phyloP scores from a whole-genome alignment of 1,284 basidiomycete genomes.

The Gastroboletus turbinatus region DNA sequence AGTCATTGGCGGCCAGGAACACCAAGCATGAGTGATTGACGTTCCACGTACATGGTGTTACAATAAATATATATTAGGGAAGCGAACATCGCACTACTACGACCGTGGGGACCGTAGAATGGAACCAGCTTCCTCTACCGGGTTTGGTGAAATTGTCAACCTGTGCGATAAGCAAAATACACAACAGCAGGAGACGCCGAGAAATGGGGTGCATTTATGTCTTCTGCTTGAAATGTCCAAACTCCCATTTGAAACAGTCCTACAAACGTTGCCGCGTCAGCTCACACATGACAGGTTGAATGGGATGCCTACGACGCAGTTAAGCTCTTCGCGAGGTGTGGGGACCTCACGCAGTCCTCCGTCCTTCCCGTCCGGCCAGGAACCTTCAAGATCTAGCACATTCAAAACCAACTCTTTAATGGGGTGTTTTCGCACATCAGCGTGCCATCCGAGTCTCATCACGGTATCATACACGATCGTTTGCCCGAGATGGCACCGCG shows the following conservation, averaged over 20 bases:
- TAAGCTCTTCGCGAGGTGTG: conserved; percentile 47
- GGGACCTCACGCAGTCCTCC: conserved; percentile 47
- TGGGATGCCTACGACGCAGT: conserved; percentile 54
- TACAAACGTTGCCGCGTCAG: conserved; percentile 29
- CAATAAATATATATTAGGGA: conserved; percentile 4
- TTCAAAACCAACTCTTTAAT: conserved; percentile 79
- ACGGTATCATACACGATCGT: conserved; percentile 85
- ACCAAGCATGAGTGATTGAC: conserved; percentile 10
- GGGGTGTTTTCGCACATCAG: conserved; percentile 79
- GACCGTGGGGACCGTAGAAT: neutral
- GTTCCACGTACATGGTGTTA: neutral
- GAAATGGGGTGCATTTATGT: neutral
- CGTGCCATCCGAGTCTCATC: conserved; percentile 78
- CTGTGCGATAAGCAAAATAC: conserved; percentile 1
- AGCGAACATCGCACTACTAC: neutral
- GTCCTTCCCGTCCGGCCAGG: conserved; percentile 37
- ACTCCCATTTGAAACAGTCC: conserved; percentile 78
- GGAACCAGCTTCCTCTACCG: neutral
- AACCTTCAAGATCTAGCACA: conserved; percentile 64
- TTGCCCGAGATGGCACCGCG: conserved; percentile 69
- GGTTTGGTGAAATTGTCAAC: conserved; percentile 1
- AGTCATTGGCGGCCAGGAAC: conserved; percentile 68
- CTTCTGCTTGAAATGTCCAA: conserved; percentile 50
- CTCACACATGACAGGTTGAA: neutral
- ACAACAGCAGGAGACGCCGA: neutral